phyloP scores from a whole-genome alignment of 2,329 filamentous ascomycete species.

The Calonectria leucothoes region DNA sequence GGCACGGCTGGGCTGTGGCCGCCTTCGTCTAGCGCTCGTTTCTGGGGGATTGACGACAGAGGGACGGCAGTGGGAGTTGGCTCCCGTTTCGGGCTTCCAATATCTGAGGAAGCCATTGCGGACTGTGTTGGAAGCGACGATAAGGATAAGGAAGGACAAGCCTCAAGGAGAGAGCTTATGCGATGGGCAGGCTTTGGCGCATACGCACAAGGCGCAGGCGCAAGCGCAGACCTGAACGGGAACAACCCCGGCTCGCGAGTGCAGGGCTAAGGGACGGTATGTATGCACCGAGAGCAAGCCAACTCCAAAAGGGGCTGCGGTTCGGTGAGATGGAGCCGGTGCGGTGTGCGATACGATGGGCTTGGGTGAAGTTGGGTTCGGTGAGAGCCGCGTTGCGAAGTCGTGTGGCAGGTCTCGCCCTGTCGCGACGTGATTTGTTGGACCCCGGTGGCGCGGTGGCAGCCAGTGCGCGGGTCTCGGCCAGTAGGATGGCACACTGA shows the following conservation, averaged over 20 bases:
- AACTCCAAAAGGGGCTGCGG: background rate
- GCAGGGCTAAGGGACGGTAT: background rate
- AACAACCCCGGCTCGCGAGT: background rate
- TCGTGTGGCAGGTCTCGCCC: background rate
- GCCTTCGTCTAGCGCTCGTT: conserved; percentile 75
- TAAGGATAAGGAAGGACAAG: conserved; percentile 8
- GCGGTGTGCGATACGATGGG: background rate
- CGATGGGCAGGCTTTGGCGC: background rate
- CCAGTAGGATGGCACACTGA: background rate
- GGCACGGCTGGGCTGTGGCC: conserved; percentile 77
- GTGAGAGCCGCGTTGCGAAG: conserved; percentile 2
- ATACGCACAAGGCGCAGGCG: background rate
- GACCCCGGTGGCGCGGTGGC: background rate
- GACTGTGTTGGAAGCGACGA: conserved; percentile 1
- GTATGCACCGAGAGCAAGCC: conserved; percentile 2
- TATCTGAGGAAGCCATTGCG: conserved; percentile 49
- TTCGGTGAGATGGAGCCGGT: conserved; percentile 3
- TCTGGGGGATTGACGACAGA: conserved; percentile 68
- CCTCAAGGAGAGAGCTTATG: background rate
- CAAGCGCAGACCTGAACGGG: background rate
- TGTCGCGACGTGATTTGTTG: conserved; percentile 20
- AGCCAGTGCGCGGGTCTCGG: background rate
- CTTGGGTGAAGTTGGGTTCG: conserved; percentile 2
- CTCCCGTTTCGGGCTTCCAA: conserved; percentile 54
- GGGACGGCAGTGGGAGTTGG: conserved; percentile 52